These are phyloP conservation scores for Microstegium vimineum DNA, from an alignment of 176 grass and related monocot genomes.

Conservation along the genomic window DNA sequence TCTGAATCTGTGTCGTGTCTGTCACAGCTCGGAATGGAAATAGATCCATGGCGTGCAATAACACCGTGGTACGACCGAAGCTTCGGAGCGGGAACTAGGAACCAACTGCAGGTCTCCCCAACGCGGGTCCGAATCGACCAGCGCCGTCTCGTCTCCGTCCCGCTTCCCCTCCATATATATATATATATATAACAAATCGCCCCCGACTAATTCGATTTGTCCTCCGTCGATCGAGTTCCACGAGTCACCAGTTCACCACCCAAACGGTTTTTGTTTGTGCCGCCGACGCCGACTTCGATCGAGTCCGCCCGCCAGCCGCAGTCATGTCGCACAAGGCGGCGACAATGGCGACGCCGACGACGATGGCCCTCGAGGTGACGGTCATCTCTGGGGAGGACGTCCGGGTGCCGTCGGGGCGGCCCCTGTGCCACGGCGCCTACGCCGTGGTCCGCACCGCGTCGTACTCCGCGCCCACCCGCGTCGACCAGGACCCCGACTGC, in stretches of 20 bases:
- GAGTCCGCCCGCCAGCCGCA: neutral
- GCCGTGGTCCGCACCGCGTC: constrained; percentile 19
- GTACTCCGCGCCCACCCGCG: neutral
- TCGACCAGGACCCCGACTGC: constrained; percentile 23
- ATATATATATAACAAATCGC: too few species aligned
- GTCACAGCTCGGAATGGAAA: neutral
- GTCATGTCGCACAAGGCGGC: neutral
- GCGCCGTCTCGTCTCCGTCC: neutral
- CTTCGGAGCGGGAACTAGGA: neutral
- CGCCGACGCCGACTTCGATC: neutral
- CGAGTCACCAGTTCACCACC: neutral
- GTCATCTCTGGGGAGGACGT: constrained; percentile 46
- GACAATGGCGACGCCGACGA: neutral
- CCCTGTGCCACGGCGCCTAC: constrained; percentile 11
- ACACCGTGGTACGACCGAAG: neutral
- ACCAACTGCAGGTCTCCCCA: neutral
- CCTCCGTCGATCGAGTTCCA: neutral
- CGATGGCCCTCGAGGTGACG: constrained; percentile 35
- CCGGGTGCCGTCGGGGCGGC: neutral
- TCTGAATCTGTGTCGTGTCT: too few species aligned
- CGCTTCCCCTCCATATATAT: neutral
- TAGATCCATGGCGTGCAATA: neutral
- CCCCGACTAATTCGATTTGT: neutral
- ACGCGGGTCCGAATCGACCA: neutral
- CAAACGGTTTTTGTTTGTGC: neutral